These are phyloP conservation scores for Zelopaecilomyces penicillatus DNA, from an alignment of 2,329 filamentous ascomycete genomes.

Conservation along the genomic window DNA sequence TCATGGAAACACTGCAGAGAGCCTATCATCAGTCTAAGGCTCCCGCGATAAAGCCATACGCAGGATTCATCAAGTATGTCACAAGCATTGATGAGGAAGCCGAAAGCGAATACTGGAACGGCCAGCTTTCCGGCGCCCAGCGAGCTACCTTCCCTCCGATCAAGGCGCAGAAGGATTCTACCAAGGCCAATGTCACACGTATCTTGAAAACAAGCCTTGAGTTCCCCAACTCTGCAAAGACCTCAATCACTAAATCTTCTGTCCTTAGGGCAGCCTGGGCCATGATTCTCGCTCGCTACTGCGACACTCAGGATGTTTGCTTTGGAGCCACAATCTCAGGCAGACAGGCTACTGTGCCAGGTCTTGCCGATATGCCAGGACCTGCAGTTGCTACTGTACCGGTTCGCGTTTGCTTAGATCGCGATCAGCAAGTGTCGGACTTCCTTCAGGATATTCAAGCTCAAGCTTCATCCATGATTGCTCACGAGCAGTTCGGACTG, in stretches of 20 bases:
- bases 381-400: background rate
- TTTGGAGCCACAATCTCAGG: background rate
- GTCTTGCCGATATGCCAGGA: background rate
- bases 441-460: background rate
- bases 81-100: background rate
- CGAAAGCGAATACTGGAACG: background rate
- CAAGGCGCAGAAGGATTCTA: background rate
- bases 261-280: conserved; percentile 1
- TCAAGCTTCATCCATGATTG: background rate
- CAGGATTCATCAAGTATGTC: background rate
- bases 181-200: background rate
- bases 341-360: background rate
- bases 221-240: background rate
- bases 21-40: background rate
- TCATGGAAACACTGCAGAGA: background rate
- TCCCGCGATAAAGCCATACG: background rate
- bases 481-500: background rate
- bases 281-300: background rate
- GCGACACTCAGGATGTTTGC: background rate
- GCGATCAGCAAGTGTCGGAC: background rate
- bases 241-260: conserved; percentile 11
- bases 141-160: background rate
- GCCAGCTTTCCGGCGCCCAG: background rate
- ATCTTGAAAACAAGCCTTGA: background rate
- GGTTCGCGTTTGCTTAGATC: background rate